phyloP scores from a whole-genome alignment of 1,284 basidiomycete genomes.

The Cryptococcus hybrid region DNA sequence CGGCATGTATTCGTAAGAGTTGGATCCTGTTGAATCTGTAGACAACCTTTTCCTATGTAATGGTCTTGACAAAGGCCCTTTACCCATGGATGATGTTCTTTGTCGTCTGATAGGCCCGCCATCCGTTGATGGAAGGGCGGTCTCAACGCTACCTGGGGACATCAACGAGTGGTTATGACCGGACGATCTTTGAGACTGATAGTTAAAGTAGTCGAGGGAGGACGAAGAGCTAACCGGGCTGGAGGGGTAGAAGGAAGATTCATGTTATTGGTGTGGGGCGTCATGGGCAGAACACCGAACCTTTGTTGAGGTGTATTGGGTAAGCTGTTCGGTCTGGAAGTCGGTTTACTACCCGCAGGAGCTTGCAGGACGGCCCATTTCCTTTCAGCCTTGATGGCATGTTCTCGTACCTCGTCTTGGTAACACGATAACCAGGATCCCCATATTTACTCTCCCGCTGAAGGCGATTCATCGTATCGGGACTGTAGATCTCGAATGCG shows the following conservation, averaged over 20 bases:
- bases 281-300: slow-evolving; percentile 46
- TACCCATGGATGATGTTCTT: slow-evolving; percentile 33
- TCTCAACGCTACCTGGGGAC: slow-evolving; percentile 30
- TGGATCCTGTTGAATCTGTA: slow-evolving; percentile 18
- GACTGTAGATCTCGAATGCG: slow-evolving; percentile 82
- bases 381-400: slow-evolving; percentile 27
- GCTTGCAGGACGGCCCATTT: slow-evolving; percentile 28
- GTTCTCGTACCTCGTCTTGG: slow-evolving; percentile 34
- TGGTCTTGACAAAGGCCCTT: slow-evolving; percentile 32
- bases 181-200: slow-evolving; percentile 39
- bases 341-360: slow-evolving; percentile 2
- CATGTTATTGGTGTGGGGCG: slow-evolving; percentile 34
- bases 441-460: slow-evolving; percentile 25
- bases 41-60: slow-evolving; percentile 36
- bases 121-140: slow-evolving; percentile 35
- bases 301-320: slow-evolving; percentile 41
- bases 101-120: slow-evolving; percentile 41
- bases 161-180: slow-evolving; percentile 26
- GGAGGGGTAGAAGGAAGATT: slow-evolving; percentile 37
- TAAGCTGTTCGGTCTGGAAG: slow-evolving; percentile 28
- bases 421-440: slow-evolving; percentile 44
- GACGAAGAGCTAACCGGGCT: slow-evolving; percentile 37
- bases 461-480: slow-evolving; percentile 28
- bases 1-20: slow-evolving; percentile 21
- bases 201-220: slow-evolving; percentile 40